These are phyloP conservation scores for Lodderomyces margitis DNA, from an alignment of 1,139 yeast genomes.

Conservation along the genomic window DNA sequence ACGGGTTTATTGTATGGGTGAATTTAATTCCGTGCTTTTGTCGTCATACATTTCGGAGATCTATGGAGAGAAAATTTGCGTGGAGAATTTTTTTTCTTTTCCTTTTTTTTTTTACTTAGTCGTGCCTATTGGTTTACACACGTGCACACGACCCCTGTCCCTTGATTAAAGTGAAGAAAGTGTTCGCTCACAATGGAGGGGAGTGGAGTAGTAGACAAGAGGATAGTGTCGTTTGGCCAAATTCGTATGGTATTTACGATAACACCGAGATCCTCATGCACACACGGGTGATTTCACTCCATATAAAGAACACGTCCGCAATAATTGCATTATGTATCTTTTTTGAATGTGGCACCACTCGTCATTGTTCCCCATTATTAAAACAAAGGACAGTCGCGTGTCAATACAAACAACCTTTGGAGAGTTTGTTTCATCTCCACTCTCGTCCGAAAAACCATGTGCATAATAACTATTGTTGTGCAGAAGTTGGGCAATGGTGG, in stretches of 20 bases:
- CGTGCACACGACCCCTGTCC: neutral
- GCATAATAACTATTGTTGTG: neutral
- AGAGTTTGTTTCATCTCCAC: neutral
- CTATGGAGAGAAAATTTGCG: neutral
- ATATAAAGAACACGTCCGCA: no score
- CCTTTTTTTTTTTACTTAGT: neutral
- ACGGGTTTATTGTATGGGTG: neutral
- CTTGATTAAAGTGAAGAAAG: neutral
- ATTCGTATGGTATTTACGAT: neutral
- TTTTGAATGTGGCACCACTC: no score
- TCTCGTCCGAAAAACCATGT: neutral
- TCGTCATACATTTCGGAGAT: constrained; percentile 1
- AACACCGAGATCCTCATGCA: neutral
- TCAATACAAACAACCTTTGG: no score
- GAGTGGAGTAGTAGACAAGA: no score
- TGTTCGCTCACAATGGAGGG: neutral
- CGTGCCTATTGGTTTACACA: neutral
- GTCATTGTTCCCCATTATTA: no score
- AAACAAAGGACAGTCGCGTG: no score
- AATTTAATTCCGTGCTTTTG: neutral
- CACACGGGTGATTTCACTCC: neutral
- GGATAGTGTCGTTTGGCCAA: no score
- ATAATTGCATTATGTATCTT: no score
- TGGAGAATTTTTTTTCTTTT: neutral
- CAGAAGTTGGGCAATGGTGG: constrained; percentile 1